These are phyloP conservation scores for Tetrapisispora iriomotensis DNA, from an alignment of 805 yeast genomes.

Conservation along the genomic window DNA sequence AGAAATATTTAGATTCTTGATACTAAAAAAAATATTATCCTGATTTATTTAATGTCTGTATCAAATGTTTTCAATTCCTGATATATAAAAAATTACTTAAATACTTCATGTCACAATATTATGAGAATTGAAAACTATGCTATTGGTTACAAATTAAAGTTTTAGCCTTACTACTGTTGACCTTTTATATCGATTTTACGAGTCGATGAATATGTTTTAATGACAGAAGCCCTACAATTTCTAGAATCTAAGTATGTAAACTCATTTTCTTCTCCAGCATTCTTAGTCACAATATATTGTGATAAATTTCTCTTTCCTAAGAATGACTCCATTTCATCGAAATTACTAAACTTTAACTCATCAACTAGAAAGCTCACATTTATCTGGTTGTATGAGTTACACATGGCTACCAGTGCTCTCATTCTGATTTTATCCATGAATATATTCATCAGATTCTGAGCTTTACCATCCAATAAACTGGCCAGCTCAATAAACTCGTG, in stretches of 20 bases:
- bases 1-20: no score
- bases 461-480: constrained; percentile 32
- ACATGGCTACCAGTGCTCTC: constrained; percentile 43
- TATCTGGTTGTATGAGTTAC: constrained; percentile 46
- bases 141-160: no score
- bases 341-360: constrained; percentile 34
- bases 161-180: constrained; percentile 44
- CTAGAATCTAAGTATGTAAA: constrained; percentile 28
- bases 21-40: no score
- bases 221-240: constrained; percentile 29
- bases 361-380: constrained; percentile 30
- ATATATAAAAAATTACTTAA: no score
- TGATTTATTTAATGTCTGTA: no score
- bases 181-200: constrained; percentile 83
- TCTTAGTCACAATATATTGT: constrained; percentile 25
- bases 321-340: constrained; percentile 35
- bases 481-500: constrained; percentile 41
- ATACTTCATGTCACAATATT: no score
- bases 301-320: constrained; percentile 33
- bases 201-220: constrained; percentile 31
- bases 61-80: no score
- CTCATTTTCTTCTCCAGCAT: constrained; percentile 19
- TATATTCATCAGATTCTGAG: constrained; percentile 39
- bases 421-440: constrained; percentile 52
- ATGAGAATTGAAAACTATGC: no score